These are phyloP conservation scores for Raddia distichophylla DNA, from an alignment of 176 grass and related monocot species.

Conservation along the genomic window DNA sequence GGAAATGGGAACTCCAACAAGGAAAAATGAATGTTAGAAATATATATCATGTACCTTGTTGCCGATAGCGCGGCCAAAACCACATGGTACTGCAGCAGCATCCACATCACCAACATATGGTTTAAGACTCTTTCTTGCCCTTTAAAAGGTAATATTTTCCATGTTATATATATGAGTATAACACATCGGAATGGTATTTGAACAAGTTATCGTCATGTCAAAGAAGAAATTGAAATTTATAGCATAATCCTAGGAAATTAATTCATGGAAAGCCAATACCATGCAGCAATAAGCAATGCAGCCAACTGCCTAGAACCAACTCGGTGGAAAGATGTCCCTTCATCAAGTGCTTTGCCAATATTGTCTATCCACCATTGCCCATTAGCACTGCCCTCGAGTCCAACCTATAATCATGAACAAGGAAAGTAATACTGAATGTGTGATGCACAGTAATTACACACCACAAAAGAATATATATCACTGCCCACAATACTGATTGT, in stretches of 20 bases:
- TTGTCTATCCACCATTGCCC: constrained; percentile 98
- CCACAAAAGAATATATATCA: constrained; percentile 12
- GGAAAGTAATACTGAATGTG: constrained; percentile 14
- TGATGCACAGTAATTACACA: constrained; percentile 8
- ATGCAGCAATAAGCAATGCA: constrained; percentile 90
- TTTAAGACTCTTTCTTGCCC: constrained; percentile 83
- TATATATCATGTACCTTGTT: constrained; percentile 75
- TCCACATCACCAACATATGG: constrained; percentile 97
- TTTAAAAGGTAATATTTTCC: constrained; percentile 57
- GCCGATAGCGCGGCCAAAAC: constrained; percentile 90
- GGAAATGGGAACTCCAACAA: constrained; percentile 1
- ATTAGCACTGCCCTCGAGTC: constrained; percentile 93
- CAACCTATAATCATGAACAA: constrained; percentile 72
- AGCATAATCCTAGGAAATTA: constrained; percentile 28
- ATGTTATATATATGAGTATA: constrained; percentile 46
- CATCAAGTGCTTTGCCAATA: constrained; percentile 88
- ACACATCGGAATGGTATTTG: constrained; percentile 36
- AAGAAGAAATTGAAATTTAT: constrained; percentile 15
- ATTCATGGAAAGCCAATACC: constrained; percentile 54
- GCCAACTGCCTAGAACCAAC: constrained; percentile 98
- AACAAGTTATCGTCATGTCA: constrained; percentile 25
- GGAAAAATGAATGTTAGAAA: constrained; percentile 19
- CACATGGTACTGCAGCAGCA: constrained; percentile 89
- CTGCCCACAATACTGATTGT: not conserved
- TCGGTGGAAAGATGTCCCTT: constrained; percentile 82